A percentile compares a stretch with the other conserved stretches of the same genome.
phyloP scores from a whole-genome alignment of 2,329 filamentous ascomycete genomes.

The Penicillium italicum region DNA sequence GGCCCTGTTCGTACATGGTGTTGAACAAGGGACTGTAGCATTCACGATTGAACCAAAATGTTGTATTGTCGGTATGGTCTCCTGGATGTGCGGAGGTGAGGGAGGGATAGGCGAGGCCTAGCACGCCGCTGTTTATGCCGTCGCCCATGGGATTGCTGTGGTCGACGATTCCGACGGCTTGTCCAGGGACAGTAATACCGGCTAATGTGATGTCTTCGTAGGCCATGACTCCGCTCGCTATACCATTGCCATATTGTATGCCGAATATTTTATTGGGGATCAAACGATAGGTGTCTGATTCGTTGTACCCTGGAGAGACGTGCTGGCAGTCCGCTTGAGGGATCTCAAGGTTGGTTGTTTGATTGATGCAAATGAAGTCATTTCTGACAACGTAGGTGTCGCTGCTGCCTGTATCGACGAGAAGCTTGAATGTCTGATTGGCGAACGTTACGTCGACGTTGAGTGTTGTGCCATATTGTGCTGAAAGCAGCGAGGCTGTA shows the following conservation, averaged over 20 bases:
- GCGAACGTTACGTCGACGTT: constrained; percentile 27
- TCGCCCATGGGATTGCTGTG: constrained; percentile 46
- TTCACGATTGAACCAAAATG: constrained; percentile 23
- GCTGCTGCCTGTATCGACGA: constrained; percentile 49
- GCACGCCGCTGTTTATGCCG: constrained; percentile 46
- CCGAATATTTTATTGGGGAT: constrained; percentile 23
- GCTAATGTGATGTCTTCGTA: constrained; percentile 36
- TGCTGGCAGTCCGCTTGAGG: constrained; percentile 34
- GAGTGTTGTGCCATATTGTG: constrained; percentile 20
- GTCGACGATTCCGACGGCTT: constrained; percentile 49
- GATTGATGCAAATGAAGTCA: constrained; percentile 38
- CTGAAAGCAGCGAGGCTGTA: constrained; percentile 12
- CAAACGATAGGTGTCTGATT: constrained; percentile 13
- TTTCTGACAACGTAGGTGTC: constrained; percentile 46
- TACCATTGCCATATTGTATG: constrained; percentile 25
- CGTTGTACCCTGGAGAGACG: constrained; percentile 19
- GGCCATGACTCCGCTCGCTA: constrained; percentile 22
- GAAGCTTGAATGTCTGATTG: constrained; percentile 34
- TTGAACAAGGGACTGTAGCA: constrained; percentile 52
- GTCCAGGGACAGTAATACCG: constrained; percentile 41
- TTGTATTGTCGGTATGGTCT: constrained; percentile 18
- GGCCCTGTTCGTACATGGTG: constrained; percentile 46
- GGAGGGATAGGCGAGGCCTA: constrained; percentile 52
- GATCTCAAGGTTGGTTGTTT: constrained; percentile 36
- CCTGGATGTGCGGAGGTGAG: constrained; percentile 43